Percentiles rank a stretch among this genome's conserved stretches.
Evolutionary conservation across 495 filamentous ascomycete genomes (phyloP).

Genomic region (Aspergillus avenaceus): DNA sequence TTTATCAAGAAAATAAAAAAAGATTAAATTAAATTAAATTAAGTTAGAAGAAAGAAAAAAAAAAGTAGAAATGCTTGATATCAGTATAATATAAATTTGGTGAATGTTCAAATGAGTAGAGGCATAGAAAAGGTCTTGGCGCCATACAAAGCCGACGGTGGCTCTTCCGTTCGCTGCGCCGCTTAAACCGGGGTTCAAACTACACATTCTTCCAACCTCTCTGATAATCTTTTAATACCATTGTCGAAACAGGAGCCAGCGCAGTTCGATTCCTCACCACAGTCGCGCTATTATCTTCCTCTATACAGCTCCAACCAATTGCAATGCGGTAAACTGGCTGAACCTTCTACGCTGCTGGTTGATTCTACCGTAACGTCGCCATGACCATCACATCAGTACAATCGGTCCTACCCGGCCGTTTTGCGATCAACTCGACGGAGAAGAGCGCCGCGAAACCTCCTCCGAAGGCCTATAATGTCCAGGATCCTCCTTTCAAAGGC

Average conservation of each 20-base stretch:
- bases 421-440: slow-evolving; percentile 28
- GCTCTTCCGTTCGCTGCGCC: slow-evolving; percentile 11
- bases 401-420: slow-evolving; percentile 34
- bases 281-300: no score
- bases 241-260: no score
- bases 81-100: not conserved
- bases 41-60: no score
- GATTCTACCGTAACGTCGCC: slow-evolving; percentile 25
- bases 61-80: not conserved
- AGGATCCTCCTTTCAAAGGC: slow-evolving; percentile 76
- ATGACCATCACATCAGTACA: slow-evolving; percentile 50
- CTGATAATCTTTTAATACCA: not conserved
- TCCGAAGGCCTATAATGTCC: slow-evolving; percentile 49
- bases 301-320: slow-evolving; percentile 11
- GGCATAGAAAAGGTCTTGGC: slow-evolving; percentile 23
- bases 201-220: slow-evolving; percentile 1
- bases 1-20: no score
- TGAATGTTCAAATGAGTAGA: no score
- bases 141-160: slow-evolving; percentile 15
- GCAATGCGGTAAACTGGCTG: slow-evolving; percentile 31
- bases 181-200: slow-evolving; percentile 7
- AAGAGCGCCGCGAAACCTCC: slow-evolving; percentile 43
- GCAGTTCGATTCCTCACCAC: no score
- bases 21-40: no score
- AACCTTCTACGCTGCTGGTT: slow-evolving; percentile 25